Conservation (phyloP, 441 rosid species). For the Arabidopsis hybrid region DNA sequence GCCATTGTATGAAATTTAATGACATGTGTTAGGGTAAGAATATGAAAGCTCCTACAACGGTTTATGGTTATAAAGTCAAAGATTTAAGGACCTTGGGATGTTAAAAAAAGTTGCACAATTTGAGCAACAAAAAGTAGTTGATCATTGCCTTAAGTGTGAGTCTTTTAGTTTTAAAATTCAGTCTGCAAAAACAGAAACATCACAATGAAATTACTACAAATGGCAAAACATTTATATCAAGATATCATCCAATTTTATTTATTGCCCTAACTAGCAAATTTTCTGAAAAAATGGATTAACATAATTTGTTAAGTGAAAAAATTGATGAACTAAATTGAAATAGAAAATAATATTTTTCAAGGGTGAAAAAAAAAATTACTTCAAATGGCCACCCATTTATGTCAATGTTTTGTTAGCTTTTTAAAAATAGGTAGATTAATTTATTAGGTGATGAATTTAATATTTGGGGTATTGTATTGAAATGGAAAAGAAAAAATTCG, state of each 20-base stretch:
- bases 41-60: constrained; percentile 27
- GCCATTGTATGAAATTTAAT: constrained; percentile 18
- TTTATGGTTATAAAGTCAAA: constrained; percentile 14
- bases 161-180: neutral
- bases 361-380: too few species aligned
- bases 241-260: neutral
- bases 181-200: constrained; percentile 11
- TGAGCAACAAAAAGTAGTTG: constrained; percentile 33
- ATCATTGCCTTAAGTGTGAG: constrained; percentile 23
- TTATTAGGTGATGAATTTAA: constrained; percentile 8
- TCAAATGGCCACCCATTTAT: too few species aligned
- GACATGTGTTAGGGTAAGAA: neutral
- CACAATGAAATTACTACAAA: neutral
- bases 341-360: too few species aligned
- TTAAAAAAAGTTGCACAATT: constrained; percentile 8
- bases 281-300: neutral
- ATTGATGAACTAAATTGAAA: neutral
- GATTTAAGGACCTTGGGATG: constrained; percentile 23
- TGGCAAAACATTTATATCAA: neutral
- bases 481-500: neutral
- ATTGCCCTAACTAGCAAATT: neutral
- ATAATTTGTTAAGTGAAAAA: neutral
- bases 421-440: neutral
- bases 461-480: neutral
- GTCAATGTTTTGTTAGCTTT: neutral